These are phyloP conservation scores for Diaporthe batatas DNA, from an alignment of 2,329 filamentous ascomycete species.

Conservation along the genomic window DNA sequence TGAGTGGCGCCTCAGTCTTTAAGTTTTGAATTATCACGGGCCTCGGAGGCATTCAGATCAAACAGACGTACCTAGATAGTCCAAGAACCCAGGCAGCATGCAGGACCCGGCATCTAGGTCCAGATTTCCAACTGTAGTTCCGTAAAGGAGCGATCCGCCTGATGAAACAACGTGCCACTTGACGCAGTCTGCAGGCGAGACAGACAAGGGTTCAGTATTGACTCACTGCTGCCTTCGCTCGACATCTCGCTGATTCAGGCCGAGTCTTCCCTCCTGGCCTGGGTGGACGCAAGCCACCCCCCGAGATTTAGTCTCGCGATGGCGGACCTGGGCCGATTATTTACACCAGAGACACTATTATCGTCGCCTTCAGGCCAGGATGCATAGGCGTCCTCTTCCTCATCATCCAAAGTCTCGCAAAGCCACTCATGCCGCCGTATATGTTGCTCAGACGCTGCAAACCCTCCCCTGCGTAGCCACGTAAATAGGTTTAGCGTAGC, in stretches of 20 bases:
- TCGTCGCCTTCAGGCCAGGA: conserved; percentile 1
- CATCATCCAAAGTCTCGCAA: conserved; percentile 9
- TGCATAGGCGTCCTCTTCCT: not conserved
- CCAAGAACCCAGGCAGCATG: not conserved
- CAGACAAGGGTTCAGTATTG: not conserved
- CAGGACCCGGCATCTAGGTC: not conserved
- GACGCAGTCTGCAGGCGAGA: not conserved
- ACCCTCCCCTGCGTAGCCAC: not conserved
- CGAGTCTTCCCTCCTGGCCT: not conserved
- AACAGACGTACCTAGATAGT: not conserved
- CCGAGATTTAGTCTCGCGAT: not conserved
- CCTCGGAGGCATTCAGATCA: too few species aligned
- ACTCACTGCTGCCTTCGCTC: not conserved
- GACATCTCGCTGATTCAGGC: not conserved
- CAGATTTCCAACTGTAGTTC: not conserved
- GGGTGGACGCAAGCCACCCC: conserved; percentile 13
- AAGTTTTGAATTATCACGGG: too few species aligned
- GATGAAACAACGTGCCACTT: not conserved
- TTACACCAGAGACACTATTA: not conserved
- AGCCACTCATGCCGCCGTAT: conserved; percentile 27
- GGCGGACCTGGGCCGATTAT: conserved; percentile 15
- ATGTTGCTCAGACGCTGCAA: conserved; percentile 12
- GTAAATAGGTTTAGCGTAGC: conserved; percentile 19
- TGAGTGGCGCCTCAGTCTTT: not conserved
- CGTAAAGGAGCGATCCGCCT: not conserved